Conservation (phyloP, 140 eudicot species). For the Flaveria floridana region DNA sequence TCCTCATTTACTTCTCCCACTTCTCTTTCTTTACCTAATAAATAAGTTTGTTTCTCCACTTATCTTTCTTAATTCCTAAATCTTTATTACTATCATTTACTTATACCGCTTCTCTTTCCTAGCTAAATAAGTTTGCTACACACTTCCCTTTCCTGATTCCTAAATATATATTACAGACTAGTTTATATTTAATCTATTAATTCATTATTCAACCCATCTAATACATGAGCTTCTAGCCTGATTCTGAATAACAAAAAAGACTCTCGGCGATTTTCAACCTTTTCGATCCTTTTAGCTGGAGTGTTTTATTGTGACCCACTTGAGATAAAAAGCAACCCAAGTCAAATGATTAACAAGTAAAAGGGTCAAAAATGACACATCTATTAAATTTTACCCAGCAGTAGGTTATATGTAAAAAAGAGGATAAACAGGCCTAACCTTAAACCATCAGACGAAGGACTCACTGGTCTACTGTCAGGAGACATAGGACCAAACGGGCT, state of each 20-base stretch:
- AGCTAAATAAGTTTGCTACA: too few species aligned
- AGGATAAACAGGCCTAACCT: slow-evolving; percentile 43
- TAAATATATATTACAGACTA: too few species aligned
- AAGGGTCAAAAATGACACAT: not conserved
- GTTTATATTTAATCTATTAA: too few species aligned
- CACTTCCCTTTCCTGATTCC: too few species aligned
- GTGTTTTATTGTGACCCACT: not conserved
- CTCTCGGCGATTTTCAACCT: not conserved
- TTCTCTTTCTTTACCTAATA: too few species aligned
- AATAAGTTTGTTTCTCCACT: too few species aligned
- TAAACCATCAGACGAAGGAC: slow-evolving; percentile 43
- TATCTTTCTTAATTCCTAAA: too few species aligned
- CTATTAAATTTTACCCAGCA: not conserved
- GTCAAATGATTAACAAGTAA: not conserved
- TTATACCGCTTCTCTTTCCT: too few species aligned
- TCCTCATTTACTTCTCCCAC: too few species aligned
- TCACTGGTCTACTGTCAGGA: slow-evolving; percentile 43
- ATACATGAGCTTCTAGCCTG: too few species aligned
- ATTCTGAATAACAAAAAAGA: not conserved
- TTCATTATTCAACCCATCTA: too few species aligned
- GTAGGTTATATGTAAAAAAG: not conserved
- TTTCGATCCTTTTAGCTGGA: not conserved
- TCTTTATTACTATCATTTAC: too few species aligned
- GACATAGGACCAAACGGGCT: slow-evolving; percentile 32
- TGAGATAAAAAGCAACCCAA: not conserved